Evolutionary conservation across 2,329 filamentous ascomycete species (phyloP), one percentile per base, ranked within the genome.

Genomic region (Alternaria metachromatica): DNA sequence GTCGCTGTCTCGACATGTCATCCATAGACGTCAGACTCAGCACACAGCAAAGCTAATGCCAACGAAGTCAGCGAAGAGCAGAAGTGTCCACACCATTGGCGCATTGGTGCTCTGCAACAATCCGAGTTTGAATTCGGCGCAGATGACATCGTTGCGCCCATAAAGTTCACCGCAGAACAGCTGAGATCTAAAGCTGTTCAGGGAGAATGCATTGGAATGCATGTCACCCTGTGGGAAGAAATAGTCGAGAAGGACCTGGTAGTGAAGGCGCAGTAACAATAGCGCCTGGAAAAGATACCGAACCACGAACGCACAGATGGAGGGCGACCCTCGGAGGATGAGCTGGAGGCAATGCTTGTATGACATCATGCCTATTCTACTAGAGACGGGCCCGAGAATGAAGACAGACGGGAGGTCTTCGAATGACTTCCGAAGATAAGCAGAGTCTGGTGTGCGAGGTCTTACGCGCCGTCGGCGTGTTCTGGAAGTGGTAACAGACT

Each of bases 321-420:
- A 30, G 12, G 54, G 28, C 23, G 59, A 61, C 44, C 26, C 6
- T 9, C 20, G 45, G 11, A 50, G 53, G 13, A 50, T 15, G 48
- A 56, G 54, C 5, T 70, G 67, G 67, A 62, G 63, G 25, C 67
- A 68, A n/a, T 70, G 67, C 55, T 58, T 70, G 30, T 63, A 70
- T 51, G 63, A 68, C 55, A 68, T 70, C 55, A 63, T 68, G 33
- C 67, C 61, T 54, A 43, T 70, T 41, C 61, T 10, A 56, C 54
- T 11, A 62, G 51, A 33, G 65, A 68, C 50, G 65, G 65, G 12
- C 58, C 53, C 9, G 56, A 70, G 25, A 45, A 49, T 11, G 48
- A 25, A 18, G 43, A 56, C 21, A 56, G 45, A 8, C 48, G 48
- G 30, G 21, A 62, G 28, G 26, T 65, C 6, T 15, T 54, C 13